Conservation (phyloP, 2,329 filamentous ascomycete species). For the Tolypocladium ophioglossoides region DNA sequence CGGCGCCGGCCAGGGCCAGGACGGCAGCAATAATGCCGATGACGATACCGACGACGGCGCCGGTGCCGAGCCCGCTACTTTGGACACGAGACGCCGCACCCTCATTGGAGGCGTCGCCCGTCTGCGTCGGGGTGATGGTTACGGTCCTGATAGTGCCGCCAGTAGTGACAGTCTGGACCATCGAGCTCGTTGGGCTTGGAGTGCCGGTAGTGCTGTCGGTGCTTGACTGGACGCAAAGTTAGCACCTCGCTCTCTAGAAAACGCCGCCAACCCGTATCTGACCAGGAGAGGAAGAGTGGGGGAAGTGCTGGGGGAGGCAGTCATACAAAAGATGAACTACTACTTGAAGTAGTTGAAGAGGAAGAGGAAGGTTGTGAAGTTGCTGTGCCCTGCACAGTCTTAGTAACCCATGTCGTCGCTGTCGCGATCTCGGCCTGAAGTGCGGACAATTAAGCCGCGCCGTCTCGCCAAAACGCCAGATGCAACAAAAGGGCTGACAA, state of each 20-base stretch:
- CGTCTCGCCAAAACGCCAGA: slow-evolving; percentile 6
- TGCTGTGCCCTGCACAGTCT: slow-evolving; percentile 23
- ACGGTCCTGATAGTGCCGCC: slow-evolving; percentile 44
- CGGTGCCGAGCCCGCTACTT: slow-evolving; percentile 27
- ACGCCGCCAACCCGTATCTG: neutral
- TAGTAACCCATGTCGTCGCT: slow-evolving; percentile 20
- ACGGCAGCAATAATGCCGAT: slow-evolving; percentile 37
- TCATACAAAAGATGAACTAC: slow-evolving; percentile 25
- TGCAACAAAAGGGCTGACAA: neutral
- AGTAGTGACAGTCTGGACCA: slow-evolving; percentile 42
- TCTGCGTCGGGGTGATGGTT: slow-evolving; percentile 35
- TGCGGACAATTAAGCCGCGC: slow-evolving; percentile 16
- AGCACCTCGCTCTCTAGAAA: neutral
- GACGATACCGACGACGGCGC: slow-evolving; percentile 41
- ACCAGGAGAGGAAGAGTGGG: neutral
- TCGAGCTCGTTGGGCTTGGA: slow-evolving; percentile 10
- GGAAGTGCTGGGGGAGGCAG: slow-evolving; percentile 6
- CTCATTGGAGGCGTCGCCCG: slow-evolving; percentile 7
- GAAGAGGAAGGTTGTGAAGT: slow-evolving; percentile 12
- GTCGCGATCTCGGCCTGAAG: slow-evolving; percentile 16
- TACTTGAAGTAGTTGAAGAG: slow-evolving; percentile 13
- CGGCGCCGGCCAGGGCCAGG: slow-evolving; percentile 23
- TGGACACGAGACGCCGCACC: slow-evolving; percentile 7
- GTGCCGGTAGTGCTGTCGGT: neutral
- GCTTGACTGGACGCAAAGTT: neutral